These are phyloP conservation scores for Bretschneidera sinensis DNA, from an alignment of 345 rosid genomes.

Conservation along the genomic window DNA sequence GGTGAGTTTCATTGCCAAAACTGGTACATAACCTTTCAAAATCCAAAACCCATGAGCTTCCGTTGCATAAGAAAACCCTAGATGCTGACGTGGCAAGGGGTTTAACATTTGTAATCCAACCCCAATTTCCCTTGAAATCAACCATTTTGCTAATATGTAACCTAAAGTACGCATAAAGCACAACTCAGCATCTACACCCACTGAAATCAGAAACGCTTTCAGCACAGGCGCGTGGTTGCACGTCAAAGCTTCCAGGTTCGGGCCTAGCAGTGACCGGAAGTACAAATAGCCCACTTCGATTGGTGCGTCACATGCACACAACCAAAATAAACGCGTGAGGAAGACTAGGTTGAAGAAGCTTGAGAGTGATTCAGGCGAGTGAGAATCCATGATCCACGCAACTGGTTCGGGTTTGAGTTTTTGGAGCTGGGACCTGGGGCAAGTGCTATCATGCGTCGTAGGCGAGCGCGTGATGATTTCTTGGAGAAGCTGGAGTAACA, in stretches of 20 bases:
- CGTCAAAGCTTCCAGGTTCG: conserved; percentile 44
- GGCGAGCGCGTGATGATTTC: conserved; percentile 66
- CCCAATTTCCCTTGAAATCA: conserved; percentile 59
- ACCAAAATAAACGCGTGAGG: conserved; percentile 71
- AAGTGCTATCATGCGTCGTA: conserved; percentile 31
- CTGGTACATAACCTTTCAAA: conserved; percentile 62
- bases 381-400: conserved; percentile 77
- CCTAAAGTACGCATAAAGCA: conserved; percentile 71
- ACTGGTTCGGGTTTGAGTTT: conserved; percentile 61
- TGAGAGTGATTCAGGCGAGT: conserved; percentile 72
- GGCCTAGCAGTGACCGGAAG: conserved; percentile 52
- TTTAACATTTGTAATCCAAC: conserved; percentile 45
- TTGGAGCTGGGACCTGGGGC: conserved; percentile 58
- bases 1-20: conserved; percentile 52
- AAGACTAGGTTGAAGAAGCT: conserved; percentile 61
- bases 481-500: conserved; percentile 67
- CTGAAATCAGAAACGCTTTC: conserved; percentile 49
- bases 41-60: conserved; percentile 86
- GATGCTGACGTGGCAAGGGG: conserved; percentile 26
- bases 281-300: conserved; percentile 69
- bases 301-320: conserved; percentile 60
- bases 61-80: conserved; percentile 54
- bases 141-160: conserved; percentile 77
- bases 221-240: conserved; percentile 47
- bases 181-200: conserved; percentile 68